Percentiles rank a stretch among this genome's conserved stretches.
phyloP scores from a whole-genome alignment of 2,329 filamentous ascomycete species.

The Penicillium decumbens region DNA sequence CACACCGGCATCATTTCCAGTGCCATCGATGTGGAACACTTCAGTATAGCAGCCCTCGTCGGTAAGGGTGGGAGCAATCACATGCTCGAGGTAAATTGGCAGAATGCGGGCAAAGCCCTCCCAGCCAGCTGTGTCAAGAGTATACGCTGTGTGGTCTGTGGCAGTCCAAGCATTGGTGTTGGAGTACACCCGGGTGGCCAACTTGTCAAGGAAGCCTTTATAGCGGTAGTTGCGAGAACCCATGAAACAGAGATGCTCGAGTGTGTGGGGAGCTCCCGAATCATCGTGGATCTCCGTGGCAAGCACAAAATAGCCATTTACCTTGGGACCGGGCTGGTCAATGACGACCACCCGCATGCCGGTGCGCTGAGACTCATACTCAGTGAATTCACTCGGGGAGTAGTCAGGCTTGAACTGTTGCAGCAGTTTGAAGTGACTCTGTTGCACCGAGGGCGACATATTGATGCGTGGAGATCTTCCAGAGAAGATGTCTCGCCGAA shows the following conservation, averaged over 20 bases:
- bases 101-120: constrained; percentile 93
- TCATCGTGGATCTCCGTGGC: constrained; percentile 98
- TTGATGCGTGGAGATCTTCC: constrained; percentile 29
- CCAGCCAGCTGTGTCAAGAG: constrained; percentile 91
- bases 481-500: constrained; percentile 20
- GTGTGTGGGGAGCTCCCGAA: constrained; percentile 81
- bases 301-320: constrained; percentile 89
- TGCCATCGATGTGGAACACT: constrained; percentile 90
- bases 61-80: constrained; percentile 84
- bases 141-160: constrained; percentile 94
- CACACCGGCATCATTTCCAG: constrained; percentile 90
- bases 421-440: constrained; percentile 69
- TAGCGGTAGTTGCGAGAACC: constrained; percentile 90
- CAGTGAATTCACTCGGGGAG: constrained; percentile 78
- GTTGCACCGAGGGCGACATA: constrained; percentile 53
- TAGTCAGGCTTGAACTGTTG: constrained; percentile 88
- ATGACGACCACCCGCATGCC: constrained; percentile 93
- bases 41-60: constrained; percentile 92
- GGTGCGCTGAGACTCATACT: constrained; percentile 92
- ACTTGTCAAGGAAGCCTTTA: constrained; percentile 90
- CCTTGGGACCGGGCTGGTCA: constrained; percentile 88
- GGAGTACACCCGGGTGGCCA: constrained; percentile 89
- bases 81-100: constrained; percentile 90
- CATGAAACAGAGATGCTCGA: constrained; percentile 82
- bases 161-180: constrained; percentile 96